Evolutionary conservation across 2,329 filamentous ascomycete species (phyloP).

Genomic region (Niveomyces coronatus): DNA sequence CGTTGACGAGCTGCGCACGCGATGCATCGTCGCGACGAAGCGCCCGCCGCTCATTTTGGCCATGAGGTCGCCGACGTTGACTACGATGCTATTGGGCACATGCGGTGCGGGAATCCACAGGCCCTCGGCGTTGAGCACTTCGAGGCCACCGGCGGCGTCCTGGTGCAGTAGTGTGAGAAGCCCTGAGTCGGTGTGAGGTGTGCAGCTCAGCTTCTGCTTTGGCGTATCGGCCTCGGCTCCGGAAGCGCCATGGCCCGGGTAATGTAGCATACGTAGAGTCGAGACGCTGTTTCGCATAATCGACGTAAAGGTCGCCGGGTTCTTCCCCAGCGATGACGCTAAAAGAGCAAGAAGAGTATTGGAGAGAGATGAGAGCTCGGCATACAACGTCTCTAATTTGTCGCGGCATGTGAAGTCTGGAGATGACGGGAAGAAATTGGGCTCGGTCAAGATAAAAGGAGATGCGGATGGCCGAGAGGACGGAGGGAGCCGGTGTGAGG

Average conservation of each 20-base stretch:
- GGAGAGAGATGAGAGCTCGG: conserved; percentile 9
- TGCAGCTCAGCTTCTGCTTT: conserved; percentile 7
- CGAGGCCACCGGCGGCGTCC: conserved; percentile 9
- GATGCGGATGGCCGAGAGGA: conserved; percentile 8
- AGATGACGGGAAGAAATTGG: conserved; percentile 7
- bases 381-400: conserved; percentile 8
- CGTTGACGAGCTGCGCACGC: conserved; percentile 9
- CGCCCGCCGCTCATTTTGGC: conserved; percentile 10
- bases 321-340: conserved; percentile 9
- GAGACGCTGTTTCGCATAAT: conserved; percentile 10
- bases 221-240: background rate
- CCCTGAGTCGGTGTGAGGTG: conserved; percentile 44
- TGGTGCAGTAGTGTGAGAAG: conserved; percentile 50
- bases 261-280: conserved; percentile 11
- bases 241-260: conserved; percentile 1
- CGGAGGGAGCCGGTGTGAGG: conserved; percentile 12
- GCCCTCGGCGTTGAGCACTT: conserved; percentile 10
- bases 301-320: conserved; percentile 8
- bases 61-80: conserved; percentile 11
- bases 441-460: conserved; percentile 10
- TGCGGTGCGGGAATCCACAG: conserved; percentile 9
- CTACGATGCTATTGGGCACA: conserved; percentile 10
- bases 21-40: conserved; percentile 11
- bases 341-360: conserved; percentile 10
- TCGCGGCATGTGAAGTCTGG: conserved; percentile 4